Evolutionary conservation across 2,329 filamentous ascomycete genomes (phyloP).

Genomic region (Trichoderma oligosporum): DNA sequence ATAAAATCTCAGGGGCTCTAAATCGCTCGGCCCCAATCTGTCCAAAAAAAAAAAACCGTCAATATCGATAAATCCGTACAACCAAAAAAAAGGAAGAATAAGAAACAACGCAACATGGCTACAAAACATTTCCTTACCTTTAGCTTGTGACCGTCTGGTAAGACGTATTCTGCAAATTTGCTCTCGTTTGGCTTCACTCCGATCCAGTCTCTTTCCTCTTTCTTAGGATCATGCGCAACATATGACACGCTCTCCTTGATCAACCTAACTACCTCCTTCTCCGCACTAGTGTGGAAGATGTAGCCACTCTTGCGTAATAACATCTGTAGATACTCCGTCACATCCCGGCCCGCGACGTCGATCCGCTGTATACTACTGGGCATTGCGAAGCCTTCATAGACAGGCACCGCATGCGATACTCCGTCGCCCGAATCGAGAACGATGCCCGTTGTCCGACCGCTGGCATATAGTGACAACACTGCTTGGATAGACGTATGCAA

Average conservation of each 20-base stretch:
- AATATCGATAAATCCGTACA: conserved; percentile 21
- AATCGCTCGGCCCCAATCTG: conserved; percentile 91
- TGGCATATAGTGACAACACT: conserved; percentile 91
- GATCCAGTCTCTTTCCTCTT: conserved; percentile 95
- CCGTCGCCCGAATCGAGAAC: conserved; percentile 94
- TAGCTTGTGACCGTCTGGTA: conserved; percentile 91
- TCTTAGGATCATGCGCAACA: conserved; percentile 82
- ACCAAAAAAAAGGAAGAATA: background rate
- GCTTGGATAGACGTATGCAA: conserved; percentile 97
- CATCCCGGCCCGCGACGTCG: conserved; percentile 91
- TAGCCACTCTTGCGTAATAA: conserved; percentile 88
- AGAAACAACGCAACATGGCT: background rate
- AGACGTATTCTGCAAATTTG: conserved; percentile 79
- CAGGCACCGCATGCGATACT: conserved; percentile 93
- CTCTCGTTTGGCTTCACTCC: conserved; percentile 71
- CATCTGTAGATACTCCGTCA: conserved; percentile 91
- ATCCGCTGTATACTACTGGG: conserved; percentile 92
- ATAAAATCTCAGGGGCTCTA: conserved; percentile 92
- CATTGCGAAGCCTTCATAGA: conserved; percentile 97
- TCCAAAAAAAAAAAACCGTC: conserved; percentile 14
- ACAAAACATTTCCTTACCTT: conserved; percentile 54
- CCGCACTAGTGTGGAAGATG: conserved; percentile 94
- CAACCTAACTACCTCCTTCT: conserved; percentile 96
- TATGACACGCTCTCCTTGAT: conserved; percentile 97
- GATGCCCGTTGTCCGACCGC: conserved; percentile 90